Evolutionary conservation across 73 alveolate genomes (phyloP), one percentile per base, ranked within the genome.

Genomic region (Blepharisma japonicum): DNA sequence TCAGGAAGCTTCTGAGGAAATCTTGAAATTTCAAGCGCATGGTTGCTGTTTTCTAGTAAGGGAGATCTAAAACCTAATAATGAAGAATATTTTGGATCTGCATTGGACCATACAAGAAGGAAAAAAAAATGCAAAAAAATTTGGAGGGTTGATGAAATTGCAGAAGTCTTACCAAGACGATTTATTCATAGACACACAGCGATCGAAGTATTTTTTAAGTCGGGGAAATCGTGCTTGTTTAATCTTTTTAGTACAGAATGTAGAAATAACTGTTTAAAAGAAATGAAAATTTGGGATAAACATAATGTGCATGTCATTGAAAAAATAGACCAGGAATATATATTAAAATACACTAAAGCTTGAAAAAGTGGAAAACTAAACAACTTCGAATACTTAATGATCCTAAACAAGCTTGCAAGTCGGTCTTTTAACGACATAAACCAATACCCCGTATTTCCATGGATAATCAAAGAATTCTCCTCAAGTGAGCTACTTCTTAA

Each of bases 391-490:
- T 91, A 91, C 54, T 71, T 91, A 42, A 86, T 91, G 86, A 71
- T 78, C 54, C 51, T 91, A 0, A 91, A 91, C 66, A 77, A 79
- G 53, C 68, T 85, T 6, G 68, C 93, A 23, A 68, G 87, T 27
- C 76, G 97, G 74, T 78, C 92, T 14, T 79, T 82, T 77, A 88
- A 91, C 25, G 97, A 91, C 77, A 67, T 86, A 48, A 78, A 92
- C 45, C 71, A 90, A 77, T 91, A 91, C 78, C 97, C 97, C 23
- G 92, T 91, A 4, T 89, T 89, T 66, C 97, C 97, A 0, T 91
- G 97, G 94, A 71, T 91, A 8, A 78, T 91, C 68, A 39, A 54
- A 42, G 97, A 91, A 67, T 88, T 74, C 53, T 71, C 68, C 32
- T 46, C 85, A 53, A 70, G 85, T 77, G 71, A 39, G 42, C 70